Evolutionary conservation across 768 basidiomycete species (phyloP), one percentile per base, ranked within the genome.

Genomic region (Rhizopogon vesiculosus): DNA sequence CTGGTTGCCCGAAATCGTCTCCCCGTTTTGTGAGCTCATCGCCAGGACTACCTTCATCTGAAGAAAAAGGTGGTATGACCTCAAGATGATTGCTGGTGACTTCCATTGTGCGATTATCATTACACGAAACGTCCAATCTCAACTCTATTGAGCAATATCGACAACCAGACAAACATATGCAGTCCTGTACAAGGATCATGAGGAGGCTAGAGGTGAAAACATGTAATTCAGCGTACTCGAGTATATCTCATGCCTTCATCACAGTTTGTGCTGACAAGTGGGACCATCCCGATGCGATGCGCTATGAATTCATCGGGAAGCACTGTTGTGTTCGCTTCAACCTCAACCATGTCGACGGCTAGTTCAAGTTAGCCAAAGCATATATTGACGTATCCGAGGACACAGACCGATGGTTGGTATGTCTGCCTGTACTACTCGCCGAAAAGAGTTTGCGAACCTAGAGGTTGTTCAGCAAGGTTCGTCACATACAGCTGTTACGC

Each of bases 311-410:
- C 97, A 72, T 99, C 97, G 2, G 95, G 92, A 19, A 99, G 74
- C 3, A 97, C 95, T 2, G 91, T 86, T 5, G 93, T 93, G 69
- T 99, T 99, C 54, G 81, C 81, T 56, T 88, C 82, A 60, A 98
- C 89, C 71, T 93, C 90, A 10, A 98, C 96, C 73, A 96, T 87
- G 75, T 99, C 97, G 60, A 99, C 98, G 38, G 95, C 97, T 98
- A 64, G 28, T 19, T 48, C 35, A 13, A 7, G 45, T 35, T 19
- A 60, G 40, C 16, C 54, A 42, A 64, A 61, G 38, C 38, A 41
- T 6, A 12, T 29, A 44, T 44, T n/a, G 45, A 39, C 7, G 43
- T 41, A 46, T 10, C 13, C 50, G 40, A 40, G 31, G 15, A 6
- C 25, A 38, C 77, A 90, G 67, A 93, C 95, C 93, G 59, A 99